A percentile compares a stretch with the other conserved stretches of the same genome.
Conservation (phyloP, 139 green algal genomes). For the Tetradesmus obliquus region DNA sequence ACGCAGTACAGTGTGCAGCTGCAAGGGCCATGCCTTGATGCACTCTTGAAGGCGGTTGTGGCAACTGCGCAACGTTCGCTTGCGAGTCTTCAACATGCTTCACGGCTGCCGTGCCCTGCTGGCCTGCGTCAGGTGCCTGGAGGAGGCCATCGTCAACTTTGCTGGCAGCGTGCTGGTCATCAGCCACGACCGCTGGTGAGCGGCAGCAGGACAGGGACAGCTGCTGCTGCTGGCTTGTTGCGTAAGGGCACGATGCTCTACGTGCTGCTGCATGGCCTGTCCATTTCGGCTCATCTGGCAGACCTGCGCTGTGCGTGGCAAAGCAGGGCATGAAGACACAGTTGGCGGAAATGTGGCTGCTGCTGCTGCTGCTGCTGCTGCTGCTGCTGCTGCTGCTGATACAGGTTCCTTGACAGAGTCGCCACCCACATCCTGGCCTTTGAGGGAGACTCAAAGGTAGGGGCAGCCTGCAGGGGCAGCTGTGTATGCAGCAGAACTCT, state of each 20-base stretch:
- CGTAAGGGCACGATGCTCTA: background rate
- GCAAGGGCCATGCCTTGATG: too few relatives aligned
- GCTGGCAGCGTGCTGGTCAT: conserved; percentile 77
- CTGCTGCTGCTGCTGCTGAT: background rate
- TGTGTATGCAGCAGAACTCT: too few relatives aligned
- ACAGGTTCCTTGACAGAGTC: conserved; percentile 71
- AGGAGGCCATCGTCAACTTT: conserved; percentile 79
- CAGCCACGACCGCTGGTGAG: conserved; percentile 80
- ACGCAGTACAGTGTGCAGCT: too few relatives aligned
- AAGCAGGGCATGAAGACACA: too few relatives aligned
- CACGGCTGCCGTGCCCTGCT: background rate
- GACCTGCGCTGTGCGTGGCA: too few relatives aligned
- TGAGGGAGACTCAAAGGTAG: conserved; percentile 80
- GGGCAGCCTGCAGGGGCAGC: background rate
- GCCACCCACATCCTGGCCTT: conserved; percentile 90
- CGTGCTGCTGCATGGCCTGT: too few relatives aligned
- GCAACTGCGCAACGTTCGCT: too few relatives aligned
- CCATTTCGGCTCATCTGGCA: too few relatives aligned
- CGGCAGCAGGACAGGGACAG: background rate
- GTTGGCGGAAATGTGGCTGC: background rate
- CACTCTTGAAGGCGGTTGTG: background rate
- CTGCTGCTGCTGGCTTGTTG: background rate
- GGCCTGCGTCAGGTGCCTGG: conserved; percentile 58
- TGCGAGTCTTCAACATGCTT: too few relatives aligned
- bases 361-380: background rate